phyloP scores from a whole-genome alignment of 331 rosid genomes.

The Quercus lobata region DNA sequence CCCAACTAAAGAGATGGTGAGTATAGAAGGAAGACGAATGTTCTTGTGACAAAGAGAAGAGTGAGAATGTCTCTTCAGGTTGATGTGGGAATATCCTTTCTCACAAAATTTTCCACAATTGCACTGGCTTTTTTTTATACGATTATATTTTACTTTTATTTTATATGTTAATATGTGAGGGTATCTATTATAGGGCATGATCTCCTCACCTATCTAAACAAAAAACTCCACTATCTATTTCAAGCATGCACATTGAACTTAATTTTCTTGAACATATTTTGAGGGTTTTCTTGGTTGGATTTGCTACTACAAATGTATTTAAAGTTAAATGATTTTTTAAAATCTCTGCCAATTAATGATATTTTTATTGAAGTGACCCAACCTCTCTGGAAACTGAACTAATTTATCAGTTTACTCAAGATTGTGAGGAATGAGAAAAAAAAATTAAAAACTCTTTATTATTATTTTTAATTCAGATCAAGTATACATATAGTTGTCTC shows the following conservation, averaged over 20 bases:
- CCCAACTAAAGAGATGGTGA: too few relatives aligned
- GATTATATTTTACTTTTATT: too few relatives aligned
- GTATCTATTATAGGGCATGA: not conserved
- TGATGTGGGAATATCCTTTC: too few relatives aligned
- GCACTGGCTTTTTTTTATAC: too few relatives aligned
- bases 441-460: not conserved
- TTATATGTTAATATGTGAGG: not conserved
- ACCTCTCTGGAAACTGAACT: not conserved
- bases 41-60: too few relatives aligned
- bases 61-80: too few relatives aligned
- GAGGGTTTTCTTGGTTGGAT: not conserved
- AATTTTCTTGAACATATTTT: not conserved
- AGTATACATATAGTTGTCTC: not conserved
- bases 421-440: not conserved
- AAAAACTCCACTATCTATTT: not conserved
- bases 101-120: too few relatives aligned
- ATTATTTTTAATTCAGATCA: not conserved
- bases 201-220: not conserved
- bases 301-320: not conserved
- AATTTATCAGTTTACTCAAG: not conserved
- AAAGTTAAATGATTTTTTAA: not conserved
- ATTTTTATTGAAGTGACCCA: not conserved
- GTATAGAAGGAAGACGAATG: too few relatives aligned
- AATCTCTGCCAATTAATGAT: not conserved
- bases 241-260: not conserved